These are phyloP conservation scores for Torulaspora franciscae DNA, from an alignment of 805 yeast genomes.

Conservation along the genomic window DNA sequence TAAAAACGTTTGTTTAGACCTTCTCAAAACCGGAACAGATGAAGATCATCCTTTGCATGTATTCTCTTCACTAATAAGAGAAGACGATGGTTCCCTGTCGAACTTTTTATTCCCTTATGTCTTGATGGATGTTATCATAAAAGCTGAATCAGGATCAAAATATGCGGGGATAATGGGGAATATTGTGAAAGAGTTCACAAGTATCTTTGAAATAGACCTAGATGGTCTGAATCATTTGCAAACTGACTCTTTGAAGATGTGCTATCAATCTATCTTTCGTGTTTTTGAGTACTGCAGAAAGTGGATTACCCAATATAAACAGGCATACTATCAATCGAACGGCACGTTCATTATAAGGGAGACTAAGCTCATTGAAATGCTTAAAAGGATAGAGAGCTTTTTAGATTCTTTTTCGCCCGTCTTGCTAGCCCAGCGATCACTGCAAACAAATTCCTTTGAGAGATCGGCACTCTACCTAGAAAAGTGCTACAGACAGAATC, in stretches of 20 bases:
- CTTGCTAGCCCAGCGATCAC: constrained; percentile 68
- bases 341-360: constrained; percentile 31
- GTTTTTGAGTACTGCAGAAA: constrained; percentile 79
- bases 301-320: constrained; percentile 52
- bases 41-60: constrained; percentile 50
- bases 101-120: constrained; percentile 74
- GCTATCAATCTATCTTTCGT: constrained; percentile 69
- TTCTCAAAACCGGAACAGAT: constrained; percentile 42
- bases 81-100: constrained; percentile 65
- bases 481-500: constrained; percentile 51
- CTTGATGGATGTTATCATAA: constrained; percentile 57
- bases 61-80: constrained; percentile 59
- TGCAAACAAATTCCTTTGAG: constrained; percentile 81
- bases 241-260: constrained; percentile 55
- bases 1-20: constrained; percentile 58
- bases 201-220: constrained; percentile 49
- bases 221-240: constrained; percentile 46
- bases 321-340: constrained; percentile 28
- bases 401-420: constrained; percentile 57
- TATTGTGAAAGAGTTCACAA: constrained; percentile 54
- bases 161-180: constrained; percentile 40
- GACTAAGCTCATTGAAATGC: constrained; percentile 20
- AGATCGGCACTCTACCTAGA: constrained; percentile 84
- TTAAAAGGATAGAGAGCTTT: constrained; percentile 43
- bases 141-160: constrained; percentile 41